Base-by-base conservation (phyloP, 2,329 filamentous ascomycete species). In the Alternaria longipes region DNA sequence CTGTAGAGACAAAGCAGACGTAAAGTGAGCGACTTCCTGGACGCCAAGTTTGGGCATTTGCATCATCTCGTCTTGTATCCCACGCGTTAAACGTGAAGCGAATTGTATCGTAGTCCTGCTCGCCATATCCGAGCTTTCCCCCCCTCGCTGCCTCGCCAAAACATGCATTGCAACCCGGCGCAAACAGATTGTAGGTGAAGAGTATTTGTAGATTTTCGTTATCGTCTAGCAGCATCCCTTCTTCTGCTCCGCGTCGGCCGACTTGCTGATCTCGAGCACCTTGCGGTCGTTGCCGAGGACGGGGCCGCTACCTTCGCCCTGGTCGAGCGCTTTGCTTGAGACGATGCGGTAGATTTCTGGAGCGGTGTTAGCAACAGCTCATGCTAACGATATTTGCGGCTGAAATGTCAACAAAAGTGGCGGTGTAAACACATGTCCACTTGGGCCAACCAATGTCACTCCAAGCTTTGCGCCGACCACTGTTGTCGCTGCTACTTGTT, bases 291-390 rank as follows among this genome's bases (percentile, higher is more conserved):
- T 88, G 70, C 89, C 89, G 74, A 95, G 91, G 69, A 91, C 90
- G 76, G 91, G 90, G 79, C 92, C 91, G 67, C 90, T 86, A 64
- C 89, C 87, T 73, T 97, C 94, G 77, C 92, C 93, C 77, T 91
- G 92, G 79, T 97, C 94, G 74, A 98, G 89, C 42, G 93, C 93
- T 87, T 98, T 98, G 87, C 91, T 95, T 59, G 94, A 98, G 68
- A 99, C 95, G 75, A 99, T 99, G 77, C 94, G 92, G 87, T 98
- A 99, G 84, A 99, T 99, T 86, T 99, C 95, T 97, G 79, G 50
- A 60, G 4, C 4, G 1, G 30, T 44, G 69, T 63, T 47, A 67
- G 64, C 38, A 32, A 18, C 6, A 22, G 40, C 14, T 46, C 20
- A 20, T 50, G 18, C 16, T 38, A 8, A 47, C n/a, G 32, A 7